Base-by-base conservation (phyloP, 495 filamentous ascomycete species). In the Apiosordaria backusii region DNA sequence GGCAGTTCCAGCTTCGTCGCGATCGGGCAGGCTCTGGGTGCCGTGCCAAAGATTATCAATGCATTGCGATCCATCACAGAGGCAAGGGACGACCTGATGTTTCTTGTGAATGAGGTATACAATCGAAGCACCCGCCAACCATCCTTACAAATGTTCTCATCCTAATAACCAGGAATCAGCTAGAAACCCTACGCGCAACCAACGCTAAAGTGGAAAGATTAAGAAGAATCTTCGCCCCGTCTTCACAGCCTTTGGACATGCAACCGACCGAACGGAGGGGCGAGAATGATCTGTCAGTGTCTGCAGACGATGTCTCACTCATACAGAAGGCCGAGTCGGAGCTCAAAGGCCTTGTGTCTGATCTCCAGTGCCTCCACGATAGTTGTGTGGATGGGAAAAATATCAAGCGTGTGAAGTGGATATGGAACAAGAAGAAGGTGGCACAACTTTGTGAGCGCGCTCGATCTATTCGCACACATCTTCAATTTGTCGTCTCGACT, bases 21-120 rank as follows among this genome's bases (percentile, higher is more conserved):
- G 4, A 54, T 54, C 13, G 52, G 52, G 3, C 52, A 54, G 52
- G 52, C 52, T 18, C 16, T 54, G 18, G 4, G 21, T 18, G 21
- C 52, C 4, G 18, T 54, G 13, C 52, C 52, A 54, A 54, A 54
- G 15, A 54, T 54, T 16, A 22, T 54, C 52, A 4, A 54, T 54
- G 16, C 52, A 13, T 24, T 57, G 53, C 19, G 23, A 15, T 19
- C 53, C 18, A 57, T 57, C 13, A 5, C 53, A 24, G 53, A 21
- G 5, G 23, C 19, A 4, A 57, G 1, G 10, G 5, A 21, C 9
- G 19, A 57, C 10, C 23, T 21, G 9, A 18, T 18, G 53, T 24
- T 57, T 21, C 53, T 57, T 6, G 9, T 57, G 53, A 57, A 57
- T 57, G 53, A 57, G 53, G 53, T 57, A 57, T 24, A 22, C 16